Evolutionary conservation across 1,284 basidiomycete species (phyloP).

Genomic region (Ceratobasidium sp.): DNA sequence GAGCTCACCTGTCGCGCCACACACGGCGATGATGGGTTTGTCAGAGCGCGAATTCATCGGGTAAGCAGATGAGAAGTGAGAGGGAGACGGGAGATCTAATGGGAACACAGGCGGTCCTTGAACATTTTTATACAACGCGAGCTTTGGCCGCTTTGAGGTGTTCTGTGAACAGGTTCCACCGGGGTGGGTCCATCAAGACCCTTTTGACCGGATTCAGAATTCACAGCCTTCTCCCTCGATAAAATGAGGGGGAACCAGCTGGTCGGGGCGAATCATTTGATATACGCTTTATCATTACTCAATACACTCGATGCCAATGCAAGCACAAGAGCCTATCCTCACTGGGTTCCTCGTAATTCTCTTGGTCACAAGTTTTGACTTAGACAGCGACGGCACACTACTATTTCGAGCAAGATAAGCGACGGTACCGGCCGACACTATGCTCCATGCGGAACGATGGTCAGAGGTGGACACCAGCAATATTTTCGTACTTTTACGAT

Average conservation of each 20-base stretch:
- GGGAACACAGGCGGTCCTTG: neutral
- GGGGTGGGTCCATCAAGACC: neutral
- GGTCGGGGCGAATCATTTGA: neutral
- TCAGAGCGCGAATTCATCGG: neutral
- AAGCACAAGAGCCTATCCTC: neutral
- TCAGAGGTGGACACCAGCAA: too few species aligned
- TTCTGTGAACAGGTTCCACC: neutral
- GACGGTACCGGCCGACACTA: too few species aligned
- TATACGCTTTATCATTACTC: neutral
- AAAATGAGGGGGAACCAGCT: neutral
- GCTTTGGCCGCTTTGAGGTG: neutral
- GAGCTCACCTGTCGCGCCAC: constrained; percentile 40
- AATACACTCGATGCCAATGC: neutral
- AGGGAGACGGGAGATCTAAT: neutral
- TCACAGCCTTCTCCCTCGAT: neutral
- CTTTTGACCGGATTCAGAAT: too few species aligned
- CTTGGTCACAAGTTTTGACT: too few species aligned
- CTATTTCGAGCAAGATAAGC: too few species aligned
- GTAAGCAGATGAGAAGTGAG: neutral
- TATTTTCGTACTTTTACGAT: too few species aligned
- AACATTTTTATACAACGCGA: neutral
- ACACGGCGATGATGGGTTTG: constrained; percentile 40
- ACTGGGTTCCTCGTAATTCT: too few species aligned
- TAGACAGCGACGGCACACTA: too few species aligned
- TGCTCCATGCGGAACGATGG: too few species aligned